These are phyloP conservation scores for Taphrina deformans DNA, from an alignment of 1,139 yeast species.

Conservation along the genomic window DNA sequence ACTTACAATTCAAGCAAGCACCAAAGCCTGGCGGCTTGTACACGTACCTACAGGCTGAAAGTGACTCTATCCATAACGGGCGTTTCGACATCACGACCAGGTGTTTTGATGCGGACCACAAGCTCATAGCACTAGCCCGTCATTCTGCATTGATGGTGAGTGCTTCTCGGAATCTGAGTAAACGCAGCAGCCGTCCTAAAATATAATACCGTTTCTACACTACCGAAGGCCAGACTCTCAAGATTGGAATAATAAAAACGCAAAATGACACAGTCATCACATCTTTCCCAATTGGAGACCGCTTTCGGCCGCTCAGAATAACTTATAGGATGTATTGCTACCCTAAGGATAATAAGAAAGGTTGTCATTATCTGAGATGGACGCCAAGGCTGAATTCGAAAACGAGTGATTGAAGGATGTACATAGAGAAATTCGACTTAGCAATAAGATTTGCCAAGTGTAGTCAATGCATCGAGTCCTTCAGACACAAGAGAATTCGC, in stretches of 20 bases:
- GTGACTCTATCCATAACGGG: conserved; percentile 24
- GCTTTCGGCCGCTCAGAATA: no score
- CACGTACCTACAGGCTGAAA: conserved; percentile 17
- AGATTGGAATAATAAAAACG: no score
- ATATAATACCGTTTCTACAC: not conserved
- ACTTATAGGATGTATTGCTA: not conserved
- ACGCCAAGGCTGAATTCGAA: conserved; percentile 3
- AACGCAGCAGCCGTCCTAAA: conserved; percentile 14
- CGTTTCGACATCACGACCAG: conserved; percentile 29
- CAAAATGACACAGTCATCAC: no score
- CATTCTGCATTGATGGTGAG: conserved; percentile 26
- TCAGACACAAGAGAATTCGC: conserved; percentile 18
- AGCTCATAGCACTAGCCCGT: conserved; percentile 17
- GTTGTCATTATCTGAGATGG: not conserved
- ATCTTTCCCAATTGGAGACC: no score
- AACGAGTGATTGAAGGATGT: not conserved
- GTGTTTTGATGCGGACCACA: conserved; percentile 15
- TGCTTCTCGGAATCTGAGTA: conserved; percentile 16
- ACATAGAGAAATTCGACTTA: not conserved
- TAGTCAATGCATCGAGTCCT: conserved; percentile 8
- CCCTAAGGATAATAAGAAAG: conserved; percentile 17
- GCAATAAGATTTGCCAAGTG: conserved; percentile 10
- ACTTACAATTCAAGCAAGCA: conserved; percentile 24
- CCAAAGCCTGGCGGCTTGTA: conserved; percentile 6
- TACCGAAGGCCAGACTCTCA: no score